phyloP scores from a whole-genome alignment of 192 early-diverging fungal species.

The Linnemannia elongata region DNA sequence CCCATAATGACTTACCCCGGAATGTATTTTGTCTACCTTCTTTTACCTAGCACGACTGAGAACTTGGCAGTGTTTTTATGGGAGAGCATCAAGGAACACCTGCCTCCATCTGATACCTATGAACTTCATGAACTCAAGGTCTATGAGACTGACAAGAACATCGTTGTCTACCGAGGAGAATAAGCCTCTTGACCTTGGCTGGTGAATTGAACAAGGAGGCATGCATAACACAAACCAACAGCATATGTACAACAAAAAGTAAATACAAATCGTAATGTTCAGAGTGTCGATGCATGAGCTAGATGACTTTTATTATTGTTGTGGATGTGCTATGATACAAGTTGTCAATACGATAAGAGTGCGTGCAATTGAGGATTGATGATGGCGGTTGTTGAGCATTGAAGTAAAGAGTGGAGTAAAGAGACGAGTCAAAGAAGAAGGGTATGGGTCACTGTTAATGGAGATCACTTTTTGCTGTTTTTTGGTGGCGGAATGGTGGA shows the following conservation, averaged over 20 bases:
- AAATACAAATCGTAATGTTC: background rate
- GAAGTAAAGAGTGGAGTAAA: background rate
- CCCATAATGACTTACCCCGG: background rate
- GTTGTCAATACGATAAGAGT: background rate
- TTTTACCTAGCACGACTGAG: conserved; percentile 81
- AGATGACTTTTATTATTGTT: background rate
- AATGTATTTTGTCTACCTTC: background rate
- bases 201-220: too few species aligned
- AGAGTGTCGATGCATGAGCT: background rate
- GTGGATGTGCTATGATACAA: background rate
- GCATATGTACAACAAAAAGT: conserved; percentile 2
- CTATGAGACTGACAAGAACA: conserved; percentile 79
- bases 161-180: conserved; percentile 79
- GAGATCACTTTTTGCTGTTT: conserved; percentile 29
- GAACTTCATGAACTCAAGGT: conserved; percentile 71
- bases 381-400: background rate
- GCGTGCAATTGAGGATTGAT: background rate
- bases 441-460: background rate
- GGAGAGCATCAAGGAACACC: conserved; percentile 62
- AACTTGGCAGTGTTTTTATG: conserved; percentile 92
- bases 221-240: background rate
- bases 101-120: conserved; percentile 42
- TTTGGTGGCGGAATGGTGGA: conserved; percentile 23
- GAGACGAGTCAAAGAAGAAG: background rate
- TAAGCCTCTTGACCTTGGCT: background rate